Evolutionary conservation across 352 stramenopile species (phyloP).

Genomic region (Phytophthora cryptogea): DNA sequence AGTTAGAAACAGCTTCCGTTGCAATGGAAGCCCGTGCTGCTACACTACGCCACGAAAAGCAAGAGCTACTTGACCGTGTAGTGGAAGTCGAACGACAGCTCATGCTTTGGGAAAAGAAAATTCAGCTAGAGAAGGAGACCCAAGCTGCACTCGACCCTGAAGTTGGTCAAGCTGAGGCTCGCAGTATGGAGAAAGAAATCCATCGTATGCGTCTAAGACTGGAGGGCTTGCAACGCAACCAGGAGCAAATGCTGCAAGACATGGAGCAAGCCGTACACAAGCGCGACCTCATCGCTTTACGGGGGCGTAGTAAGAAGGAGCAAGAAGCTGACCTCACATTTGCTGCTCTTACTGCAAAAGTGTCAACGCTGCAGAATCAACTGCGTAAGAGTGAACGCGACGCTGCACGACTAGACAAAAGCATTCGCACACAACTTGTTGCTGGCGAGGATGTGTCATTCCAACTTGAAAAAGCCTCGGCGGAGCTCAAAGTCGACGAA

Average conservation of each 20-base stretch:
- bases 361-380: conserved; percentile 79
- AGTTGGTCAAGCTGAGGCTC: conserved; percentile 90
- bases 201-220: conserved; percentile 94
- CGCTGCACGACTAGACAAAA: conserved; percentile 60
- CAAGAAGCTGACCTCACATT: conserved; percentile 77
- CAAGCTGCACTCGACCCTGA: conserved; percentile 93
- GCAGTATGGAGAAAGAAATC: conserved; percentile 96
- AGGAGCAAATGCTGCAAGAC: conserved; percentile 93
- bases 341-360: conserved; percentile 84
- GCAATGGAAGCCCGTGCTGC: conserved; percentile 75
- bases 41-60: conserved; percentile 82
- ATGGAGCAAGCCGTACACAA: conserved; percentile 96
- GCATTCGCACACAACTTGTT: conserved; percentile 64
- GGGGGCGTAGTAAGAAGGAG: conserved; percentile 84
- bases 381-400: conserved; percentile 74
- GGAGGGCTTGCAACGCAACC: conserved; percentile 89
- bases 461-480: conserved; percentile 74
- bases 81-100: conserved; percentile 92
- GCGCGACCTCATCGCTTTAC: conserved; percentile 91
- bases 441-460: conserved; percentile 70
- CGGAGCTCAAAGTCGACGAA: conserved; percentile 83
- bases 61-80: conserved; percentile 89
- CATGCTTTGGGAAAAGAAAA: conserved; percentile 97
- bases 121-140: conserved; percentile 96
- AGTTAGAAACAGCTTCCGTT: conserved; percentile 84